These are phyloP conservation scores for Pochonia chlamydosporia DNA, from an alignment of 2,329 filamentous ascomycete species.

Conservation along the genomic window DNA sequence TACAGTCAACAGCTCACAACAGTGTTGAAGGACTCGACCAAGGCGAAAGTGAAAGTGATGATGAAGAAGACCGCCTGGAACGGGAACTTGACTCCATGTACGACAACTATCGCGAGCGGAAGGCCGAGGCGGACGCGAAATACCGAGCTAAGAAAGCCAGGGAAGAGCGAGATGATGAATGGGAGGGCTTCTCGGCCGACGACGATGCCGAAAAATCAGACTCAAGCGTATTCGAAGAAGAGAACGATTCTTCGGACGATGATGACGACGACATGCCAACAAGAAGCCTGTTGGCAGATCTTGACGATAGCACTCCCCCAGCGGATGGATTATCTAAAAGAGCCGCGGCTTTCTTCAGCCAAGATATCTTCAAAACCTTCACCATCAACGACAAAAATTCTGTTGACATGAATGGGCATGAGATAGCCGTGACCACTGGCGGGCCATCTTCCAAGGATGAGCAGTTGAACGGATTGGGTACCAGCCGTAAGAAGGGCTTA, in stretches of 20 bases:
- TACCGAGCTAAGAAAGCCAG: conserved; percentile 85
- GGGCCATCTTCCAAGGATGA: not conserved
- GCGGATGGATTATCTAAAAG: conserved; percentile 64
- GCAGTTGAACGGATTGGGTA: not conserved
- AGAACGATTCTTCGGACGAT: conserved; percentile 33
- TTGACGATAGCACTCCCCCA: conserved; percentile 37
- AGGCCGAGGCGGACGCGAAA: conserved; percentile 77
- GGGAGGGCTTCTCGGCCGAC: conserved; percentile 77
- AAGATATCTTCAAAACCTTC: conserved; percentile 80
- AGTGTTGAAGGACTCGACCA: conserved; percentile 49
- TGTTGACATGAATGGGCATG: conserved; percentile 36
- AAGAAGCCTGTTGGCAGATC: conserved; percentile 28
- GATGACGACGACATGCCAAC: conserved; percentile 22
- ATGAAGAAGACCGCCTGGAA: conserved; percentile 78
- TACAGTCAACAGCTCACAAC: conserved; percentile 51
- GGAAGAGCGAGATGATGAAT: conserved; percentile 79
- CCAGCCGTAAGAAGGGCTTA: conserved; percentile 11
- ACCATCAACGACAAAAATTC: conserved; percentile 42
- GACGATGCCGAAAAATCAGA: conserved; percentile 47
- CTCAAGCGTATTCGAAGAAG: conserved; percentile 55
- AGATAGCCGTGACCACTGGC: not conserved
- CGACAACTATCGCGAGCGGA: conserved; percentile 74
- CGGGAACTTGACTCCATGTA: conserved; percentile 84
- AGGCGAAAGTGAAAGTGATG: conserved; percentile 61
- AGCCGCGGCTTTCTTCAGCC: conserved; percentile 84